A percentile compares a stretch with the other conserved stretches of the same genome.
Evolutionary conservation across 257 asterid genomes (phyloP).

Genomic region (Gynochthodes officinalis): DNA sequence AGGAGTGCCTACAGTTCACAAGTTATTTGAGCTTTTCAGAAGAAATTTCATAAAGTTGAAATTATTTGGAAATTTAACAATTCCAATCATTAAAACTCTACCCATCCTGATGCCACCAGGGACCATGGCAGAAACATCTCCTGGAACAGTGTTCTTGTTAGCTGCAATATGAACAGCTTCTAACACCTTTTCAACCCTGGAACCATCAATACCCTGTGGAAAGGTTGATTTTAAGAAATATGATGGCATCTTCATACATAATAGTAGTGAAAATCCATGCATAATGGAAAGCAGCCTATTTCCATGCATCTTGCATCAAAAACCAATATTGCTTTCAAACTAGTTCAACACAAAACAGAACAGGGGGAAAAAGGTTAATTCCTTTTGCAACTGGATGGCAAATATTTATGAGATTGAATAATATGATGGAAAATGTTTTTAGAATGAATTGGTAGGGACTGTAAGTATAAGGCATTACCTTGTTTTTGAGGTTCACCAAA

Average conservation of each 20-base stretch:
- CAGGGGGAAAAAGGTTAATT: background rate
- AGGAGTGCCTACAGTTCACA: conserved; percentile 61
- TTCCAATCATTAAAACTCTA: conserved; percentile 14
- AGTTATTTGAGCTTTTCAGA: background rate
- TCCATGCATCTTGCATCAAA: background rate
- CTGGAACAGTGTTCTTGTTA: conserved; percentile 90
- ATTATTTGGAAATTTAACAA: background rate
- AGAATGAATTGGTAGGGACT: too few relatives aligned
- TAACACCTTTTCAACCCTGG: conserved; percentile 82
- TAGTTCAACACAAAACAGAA: background rate
- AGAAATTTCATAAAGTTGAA: background rate
- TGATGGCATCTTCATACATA: background rate
- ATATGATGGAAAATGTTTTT: too few relatives aligned
- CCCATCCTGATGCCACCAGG: conserved; percentile 98
- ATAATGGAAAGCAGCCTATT: background rate
- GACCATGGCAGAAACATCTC: conserved; percentile 94
- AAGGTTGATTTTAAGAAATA: background rate
- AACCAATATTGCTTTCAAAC: background rate
- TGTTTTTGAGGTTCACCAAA: conserved; percentile 70
- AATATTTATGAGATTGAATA: too few relatives aligned
- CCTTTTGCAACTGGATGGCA: too few relatives aligned
- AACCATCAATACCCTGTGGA: conserved; percentile 76
- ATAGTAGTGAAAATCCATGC: background rate
- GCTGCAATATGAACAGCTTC: conserved; percentile 90
- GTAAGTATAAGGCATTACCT: conserved; percentile 31